Conservation (phyloP, 2,329 filamentous ascomycete genomes). For the Cladophialophora immunda region DNA sequence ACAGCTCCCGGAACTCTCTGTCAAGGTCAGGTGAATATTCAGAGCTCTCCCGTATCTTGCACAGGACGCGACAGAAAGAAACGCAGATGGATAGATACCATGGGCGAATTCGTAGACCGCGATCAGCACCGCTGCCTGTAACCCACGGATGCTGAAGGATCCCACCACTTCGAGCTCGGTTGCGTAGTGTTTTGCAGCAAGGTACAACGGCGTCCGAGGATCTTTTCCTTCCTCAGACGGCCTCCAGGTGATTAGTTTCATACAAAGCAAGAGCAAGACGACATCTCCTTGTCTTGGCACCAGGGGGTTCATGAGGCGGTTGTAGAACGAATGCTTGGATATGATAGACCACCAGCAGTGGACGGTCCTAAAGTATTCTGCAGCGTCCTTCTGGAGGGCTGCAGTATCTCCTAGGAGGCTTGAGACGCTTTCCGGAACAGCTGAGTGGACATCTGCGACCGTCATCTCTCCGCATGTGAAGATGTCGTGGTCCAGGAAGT, state of each 20-base stretch:
- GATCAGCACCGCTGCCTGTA: constrained; percentile 44
- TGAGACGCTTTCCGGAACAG: not conserved
- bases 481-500: constrained; percentile 12
- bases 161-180: constrained; percentile 39
- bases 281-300: constrained; percentile 25
- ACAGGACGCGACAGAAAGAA: constrained; percentile 38
- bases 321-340: constrained; percentile 39
- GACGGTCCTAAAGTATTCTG: constrained; percentile 36
- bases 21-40: constrained; percentile 22
- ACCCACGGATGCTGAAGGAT: constrained; percentile 38
- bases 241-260: constrained; percentile 22
- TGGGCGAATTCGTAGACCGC: constrained; percentile 45
- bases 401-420: not conserved
- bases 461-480: constrained; percentile 7
- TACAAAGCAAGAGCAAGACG: constrained; percentile 14
- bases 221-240: constrained; percentile 14
- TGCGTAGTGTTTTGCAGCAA: constrained; percentile 30
- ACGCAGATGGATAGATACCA: constrained; percentile 47
- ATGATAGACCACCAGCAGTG: constrained; percentile 42
- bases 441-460: not conserved
- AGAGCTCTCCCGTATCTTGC: constrained; percentile 32
- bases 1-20: constrained; percentile 19
- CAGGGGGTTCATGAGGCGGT: constrained; percentile 29
- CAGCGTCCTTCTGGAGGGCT: not conserved
- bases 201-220: constrained; percentile 30